A percentile compares a stretch with the other conserved stretches of the same genome.
Conservation (phyloP, 371 early-diverging fungal genomes). For the Capniomyces stellatus region DNA sequence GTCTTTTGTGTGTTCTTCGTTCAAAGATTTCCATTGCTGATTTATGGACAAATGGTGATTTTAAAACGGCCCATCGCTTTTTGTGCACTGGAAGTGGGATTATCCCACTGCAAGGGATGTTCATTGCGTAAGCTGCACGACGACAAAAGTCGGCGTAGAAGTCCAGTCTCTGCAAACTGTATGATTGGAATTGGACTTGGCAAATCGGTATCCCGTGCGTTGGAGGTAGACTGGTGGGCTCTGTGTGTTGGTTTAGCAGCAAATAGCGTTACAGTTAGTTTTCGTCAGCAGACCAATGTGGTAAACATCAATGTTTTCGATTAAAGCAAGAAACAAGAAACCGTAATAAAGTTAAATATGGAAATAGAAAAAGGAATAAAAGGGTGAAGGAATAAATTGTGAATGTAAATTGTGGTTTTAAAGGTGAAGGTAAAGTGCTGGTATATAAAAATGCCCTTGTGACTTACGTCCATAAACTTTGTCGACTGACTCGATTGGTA, state of each 20-base stretch:
- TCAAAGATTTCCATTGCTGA: slow-evolving; percentile 94
- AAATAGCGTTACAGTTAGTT: too few relatives aligned
- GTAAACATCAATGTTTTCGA: too few relatives aligned
- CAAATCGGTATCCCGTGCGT: slow-evolving; percentile 17
- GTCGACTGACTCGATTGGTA: slow-evolving; percentile 8
- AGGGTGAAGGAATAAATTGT: too few relatives aligned
- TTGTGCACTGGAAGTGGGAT: slow-evolving; percentile 61
- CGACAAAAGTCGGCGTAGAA: slow-evolving; percentile 72
- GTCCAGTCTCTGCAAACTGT: slow-evolving; percentile 50
- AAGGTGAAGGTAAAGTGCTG: too few relatives aligned
- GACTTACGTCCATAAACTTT: slow-evolving; percentile 5
- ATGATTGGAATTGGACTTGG: slow-evolving; percentile 18
- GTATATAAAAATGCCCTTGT: too few relatives aligned
- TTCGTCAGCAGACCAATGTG: too few relatives aligned
- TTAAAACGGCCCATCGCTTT: slow-evolving; percentile 74
- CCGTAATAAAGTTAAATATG: too few relatives aligned
- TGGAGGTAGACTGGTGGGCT: slow-evolving; percentile 8
- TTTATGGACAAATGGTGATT: slow-evolving; percentile 89
- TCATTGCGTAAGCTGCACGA: slow-evolving; percentile 55
- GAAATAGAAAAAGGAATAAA: too few relatives aligned
- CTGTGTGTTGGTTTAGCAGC: too few relatives aligned
- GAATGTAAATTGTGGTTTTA: too few relatives aligned
- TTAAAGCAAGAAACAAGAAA: too few relatives aligned
- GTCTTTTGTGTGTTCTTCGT: slow-evolving; percentile 68
- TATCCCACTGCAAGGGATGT: slow-evolving; percentile 54